Evolutionary conservation across 306 rosid species (phyloP).

Genomic region (Rubus parviflorus): DNA sequence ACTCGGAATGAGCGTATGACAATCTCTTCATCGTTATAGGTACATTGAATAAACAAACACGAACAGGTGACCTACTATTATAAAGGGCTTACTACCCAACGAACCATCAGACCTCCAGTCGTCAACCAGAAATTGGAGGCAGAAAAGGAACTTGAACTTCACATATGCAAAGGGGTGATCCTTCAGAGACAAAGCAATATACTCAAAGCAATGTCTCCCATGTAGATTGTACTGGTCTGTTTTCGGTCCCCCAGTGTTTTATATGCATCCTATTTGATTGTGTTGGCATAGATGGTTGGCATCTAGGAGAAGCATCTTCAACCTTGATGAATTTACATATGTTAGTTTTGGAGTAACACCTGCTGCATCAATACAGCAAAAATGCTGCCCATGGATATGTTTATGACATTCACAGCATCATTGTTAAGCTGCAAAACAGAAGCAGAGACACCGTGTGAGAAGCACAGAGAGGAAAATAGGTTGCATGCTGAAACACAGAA

Average conservation of each 20-base stretch:
- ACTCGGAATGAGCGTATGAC: not conserved
- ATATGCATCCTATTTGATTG: not conserved
- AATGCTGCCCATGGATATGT: constrained; percentile 84
- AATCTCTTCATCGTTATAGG: not conserved
- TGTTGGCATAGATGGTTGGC: not conserved
- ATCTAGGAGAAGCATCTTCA: constrained; percentile 8
- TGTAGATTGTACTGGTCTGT: not conserved
- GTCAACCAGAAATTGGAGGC: not conserved
- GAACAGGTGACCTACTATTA: not conserved
- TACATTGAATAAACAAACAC: not conserved
- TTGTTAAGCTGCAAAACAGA: constrained; percentile 79
- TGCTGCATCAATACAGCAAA: constrained; percentile 88
- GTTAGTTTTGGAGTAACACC: constrained; percentile 47
- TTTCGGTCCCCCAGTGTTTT: constrained; percentile 3
- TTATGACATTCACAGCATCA: constrained; percentile 83
- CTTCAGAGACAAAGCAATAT: not conserved
- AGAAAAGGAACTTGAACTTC: not conserved
- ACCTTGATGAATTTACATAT: constrained; percentile 20
- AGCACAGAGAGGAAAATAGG: not conserved
- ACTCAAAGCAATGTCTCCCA: not conserved
- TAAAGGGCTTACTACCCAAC: not conserved
- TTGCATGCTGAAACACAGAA: not conserved
- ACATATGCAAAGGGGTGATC: not conserved
- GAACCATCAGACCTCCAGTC: not conserved
- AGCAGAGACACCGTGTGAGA: not conserved